phyloP scores from a whole-genome alignment of 768 basidiomycete species.

The Leucosporidium creatinivorum region DNA sequence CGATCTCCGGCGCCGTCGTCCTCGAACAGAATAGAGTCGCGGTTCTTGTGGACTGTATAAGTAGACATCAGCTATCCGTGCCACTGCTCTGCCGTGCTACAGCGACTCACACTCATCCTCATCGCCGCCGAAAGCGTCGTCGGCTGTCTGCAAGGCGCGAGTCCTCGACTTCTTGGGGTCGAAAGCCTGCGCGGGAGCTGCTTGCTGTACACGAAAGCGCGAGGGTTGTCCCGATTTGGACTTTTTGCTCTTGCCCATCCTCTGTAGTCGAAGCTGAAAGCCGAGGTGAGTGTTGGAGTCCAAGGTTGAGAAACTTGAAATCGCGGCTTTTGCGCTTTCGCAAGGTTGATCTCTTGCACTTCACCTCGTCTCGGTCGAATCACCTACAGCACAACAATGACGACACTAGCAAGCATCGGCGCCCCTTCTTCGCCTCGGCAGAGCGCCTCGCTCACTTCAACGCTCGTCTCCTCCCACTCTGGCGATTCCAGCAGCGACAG shows the following conservation, averaged over 20 bases:
- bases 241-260: too few relatives aligned
- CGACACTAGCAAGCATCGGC: too few relatives aligned
- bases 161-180: neutral
- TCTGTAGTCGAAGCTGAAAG: too few relatives aligned
- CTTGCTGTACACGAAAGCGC: neutral
- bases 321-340: too few relatives aligned
- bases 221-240: too few relatives aligned
- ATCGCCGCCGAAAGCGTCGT: conserved; percentile 15
- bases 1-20: neutral
- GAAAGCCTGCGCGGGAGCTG: neutral
- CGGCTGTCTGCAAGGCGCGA: neutral
- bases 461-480: conserved; percentile 4
- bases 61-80: neutral
- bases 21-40: conserved; percentile 29
- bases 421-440: too few relatives aligned
- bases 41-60: conserved; percentile 27
- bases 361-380: too few relatives aligned
- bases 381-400: too few relatives aligned
- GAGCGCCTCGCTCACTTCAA: conserved; percentile 1
- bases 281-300: too few relatives aligned
- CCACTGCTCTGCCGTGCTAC: too few relatives aligned
- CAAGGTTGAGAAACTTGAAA: too few relatives aligned
- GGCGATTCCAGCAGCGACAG: neutral
- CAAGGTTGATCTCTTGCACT: too few relatives aligned
- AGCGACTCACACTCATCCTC: conserved; percentile 24